These are phyloP conservation scores for Knoxdaviesia proteae DNA, from an alignment of 2,329 filamentous ascomycete genomes.

Conservation along the genomic window DNA sequence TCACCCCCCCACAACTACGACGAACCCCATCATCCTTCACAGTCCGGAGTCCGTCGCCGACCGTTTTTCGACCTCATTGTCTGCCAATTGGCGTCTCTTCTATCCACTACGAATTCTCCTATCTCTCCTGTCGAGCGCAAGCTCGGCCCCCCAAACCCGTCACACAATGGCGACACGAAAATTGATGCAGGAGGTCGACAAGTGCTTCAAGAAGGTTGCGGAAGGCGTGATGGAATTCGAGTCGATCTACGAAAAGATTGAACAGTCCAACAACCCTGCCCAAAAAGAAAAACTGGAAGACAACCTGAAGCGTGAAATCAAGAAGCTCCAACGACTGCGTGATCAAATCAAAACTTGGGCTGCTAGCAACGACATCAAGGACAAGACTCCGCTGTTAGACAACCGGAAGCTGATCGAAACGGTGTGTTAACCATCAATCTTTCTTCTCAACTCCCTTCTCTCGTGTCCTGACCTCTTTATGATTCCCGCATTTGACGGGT, in stretches of 20 bases:
- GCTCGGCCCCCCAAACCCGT: neutral
- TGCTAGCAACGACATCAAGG: conserved; percentile 95
- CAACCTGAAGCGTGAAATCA: conserved; percentile 96
- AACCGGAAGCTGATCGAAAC: conserved; percentile 94
- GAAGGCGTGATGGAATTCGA: conserved; percentile 90
- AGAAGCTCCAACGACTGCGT: conserved; percentile 91
- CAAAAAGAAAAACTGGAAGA: conserved; percentile 98
- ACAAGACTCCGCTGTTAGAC: conserved; percentile 87
- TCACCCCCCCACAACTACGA: no score
- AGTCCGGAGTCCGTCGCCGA: no score
- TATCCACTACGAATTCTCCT: neutral
- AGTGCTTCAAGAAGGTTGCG: conserved; percentile 96
- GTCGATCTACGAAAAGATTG: conserved; percentile 92
- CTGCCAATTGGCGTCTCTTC: neutral
- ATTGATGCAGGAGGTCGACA: conserved; percentile 93
- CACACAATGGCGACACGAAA: conserved; percentile 79
- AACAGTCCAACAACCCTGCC: conserved; percentile 72
- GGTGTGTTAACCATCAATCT: conserved; percentile 30
- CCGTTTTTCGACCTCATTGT: neutral
- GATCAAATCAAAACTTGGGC: conserved; percentile 99
- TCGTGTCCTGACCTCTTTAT: neutral
- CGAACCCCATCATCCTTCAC: no score
- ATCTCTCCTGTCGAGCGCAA: neutral
- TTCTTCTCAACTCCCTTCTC: neutral
- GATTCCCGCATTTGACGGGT: no score